Evolutionary conservation across 2,329 filamentous ascomycete genomes (phyloP).

Genomic region (Colletotrichum sp.): DNA sequence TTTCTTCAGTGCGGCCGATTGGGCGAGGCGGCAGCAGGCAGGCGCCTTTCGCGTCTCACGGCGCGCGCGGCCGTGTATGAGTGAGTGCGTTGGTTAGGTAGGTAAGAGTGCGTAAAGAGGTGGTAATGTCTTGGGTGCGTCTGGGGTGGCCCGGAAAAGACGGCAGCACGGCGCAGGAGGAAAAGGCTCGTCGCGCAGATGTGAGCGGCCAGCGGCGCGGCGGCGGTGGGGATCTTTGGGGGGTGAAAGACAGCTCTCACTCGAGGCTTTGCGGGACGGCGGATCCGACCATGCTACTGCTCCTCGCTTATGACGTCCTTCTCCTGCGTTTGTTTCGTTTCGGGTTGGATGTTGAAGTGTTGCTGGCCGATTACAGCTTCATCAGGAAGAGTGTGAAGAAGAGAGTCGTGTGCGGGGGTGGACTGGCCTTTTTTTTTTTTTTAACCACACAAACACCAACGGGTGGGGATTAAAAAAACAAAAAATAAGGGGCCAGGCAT

Average conservation of each 20-base stretch:
- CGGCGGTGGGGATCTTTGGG: neutral
- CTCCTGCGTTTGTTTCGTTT: neutral
- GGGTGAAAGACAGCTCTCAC: neutral
- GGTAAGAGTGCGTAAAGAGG: neutral
- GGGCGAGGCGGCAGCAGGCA: neutral
- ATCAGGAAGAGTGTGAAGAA: neutral
- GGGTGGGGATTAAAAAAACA: no score
- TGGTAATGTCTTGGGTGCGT: neutral
- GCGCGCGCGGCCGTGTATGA: neutral
- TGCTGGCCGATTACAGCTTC: neutral
- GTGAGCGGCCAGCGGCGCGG: neutral
- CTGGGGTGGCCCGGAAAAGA: neutral
- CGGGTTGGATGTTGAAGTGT: neutral
- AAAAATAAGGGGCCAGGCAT: no score
- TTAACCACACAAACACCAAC: no score
- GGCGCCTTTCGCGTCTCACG: neutral
- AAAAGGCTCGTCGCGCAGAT: conserved; percentile 1
- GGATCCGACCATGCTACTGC: neutral
- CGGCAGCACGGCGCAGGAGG: neutral
- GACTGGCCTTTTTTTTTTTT: neutral
- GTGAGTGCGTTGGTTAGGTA: neutral
- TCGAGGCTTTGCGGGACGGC: neutral
- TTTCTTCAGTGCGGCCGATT: neutral
- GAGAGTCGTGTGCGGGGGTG: neutral
- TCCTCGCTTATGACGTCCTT: neutral